Conservation (phyloP, 2,329 filamentous ascomycete species). For the Diaporthe longicolla region DNA sequence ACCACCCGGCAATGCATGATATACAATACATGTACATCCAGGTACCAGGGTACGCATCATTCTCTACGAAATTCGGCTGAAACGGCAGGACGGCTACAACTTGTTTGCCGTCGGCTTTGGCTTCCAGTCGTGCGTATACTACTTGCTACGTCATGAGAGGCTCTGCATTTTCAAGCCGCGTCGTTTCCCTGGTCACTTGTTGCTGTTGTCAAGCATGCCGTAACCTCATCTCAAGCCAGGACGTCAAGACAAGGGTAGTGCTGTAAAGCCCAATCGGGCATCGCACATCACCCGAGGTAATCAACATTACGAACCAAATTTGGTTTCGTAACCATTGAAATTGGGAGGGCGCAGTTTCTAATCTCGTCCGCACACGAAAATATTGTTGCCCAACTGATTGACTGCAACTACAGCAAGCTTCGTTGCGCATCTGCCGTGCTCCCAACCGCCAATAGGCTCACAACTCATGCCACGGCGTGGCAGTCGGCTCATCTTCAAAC, state of each 20-base stretch:
- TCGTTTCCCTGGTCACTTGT: not conserved
- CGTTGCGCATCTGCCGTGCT: constrained; percentile 17
- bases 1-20: constrained; percentile 32
- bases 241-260: not conserved
- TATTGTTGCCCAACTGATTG: constrained; percentile 22
- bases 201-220: not conserved
- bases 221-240: constrained; percentile 1
- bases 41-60: constrained; percentile 33
- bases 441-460: constrained; percentile 22
- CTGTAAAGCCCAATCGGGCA: constrained; percentile 2
- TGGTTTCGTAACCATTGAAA: not conserved
- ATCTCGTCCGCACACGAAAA: constrained; percentile 12
- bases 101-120: constrained; percentile 27
- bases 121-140: constrained; percentile 19
- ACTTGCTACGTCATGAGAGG: not conserved
- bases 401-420: constrained; percentile 20
- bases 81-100: constrained; percentile 5
- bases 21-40: constrained; percentile 17
- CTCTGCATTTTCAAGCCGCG: not conserved
- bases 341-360: constrained; percentile 29
- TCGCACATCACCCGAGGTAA: not conserved
- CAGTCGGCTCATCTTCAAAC: constrained; percentile 27
- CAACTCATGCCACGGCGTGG: constrained; percentile 19
- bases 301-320: constrained; percentile 13
- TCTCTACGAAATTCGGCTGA: constrained; percentile 24